These are phyloP conservation scores for Rhododendron griersonianum DNA, from an alignment of 148 eudicot species.

Conservation along the genomic window DNA sequence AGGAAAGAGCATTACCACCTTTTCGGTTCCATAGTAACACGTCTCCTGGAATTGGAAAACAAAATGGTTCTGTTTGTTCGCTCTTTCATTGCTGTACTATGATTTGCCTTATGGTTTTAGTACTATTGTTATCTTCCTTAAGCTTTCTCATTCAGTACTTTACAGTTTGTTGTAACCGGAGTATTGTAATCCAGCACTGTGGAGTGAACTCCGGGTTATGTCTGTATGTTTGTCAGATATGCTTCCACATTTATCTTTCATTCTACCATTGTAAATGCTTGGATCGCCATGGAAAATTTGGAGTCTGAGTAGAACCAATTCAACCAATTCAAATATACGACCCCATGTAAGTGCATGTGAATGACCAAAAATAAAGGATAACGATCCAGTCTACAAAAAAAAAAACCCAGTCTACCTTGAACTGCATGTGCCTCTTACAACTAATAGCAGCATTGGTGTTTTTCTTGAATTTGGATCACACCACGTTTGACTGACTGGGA, in stretches of 20 bases:
- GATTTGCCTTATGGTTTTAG: no score
- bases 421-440: neutral
- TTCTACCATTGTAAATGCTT: neutral
- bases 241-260: neutral
- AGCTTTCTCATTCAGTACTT: neutral
- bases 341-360: neutral
- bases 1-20: neutral
- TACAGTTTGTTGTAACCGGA: neutral
- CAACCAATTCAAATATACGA: neutral
- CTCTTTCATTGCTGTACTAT: neutral
- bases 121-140: neutral
- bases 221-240: no score
- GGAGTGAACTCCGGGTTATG: neutral
- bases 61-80: neutral
- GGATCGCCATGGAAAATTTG: neutral
- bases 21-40: neutral
- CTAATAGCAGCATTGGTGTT: neutral
- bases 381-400: neutral
- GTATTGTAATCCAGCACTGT: neutral
- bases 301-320: neutral
- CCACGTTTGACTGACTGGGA: neutral
- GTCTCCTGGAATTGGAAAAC: slow-evolving; percentile 1
- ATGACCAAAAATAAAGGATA: neutral
- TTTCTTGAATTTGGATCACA: neutral
- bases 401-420: neutral